phyloP scores from a whole-genome alignment of 768 basidiomycete genomes.

The Suillus brevipes region DNA sequence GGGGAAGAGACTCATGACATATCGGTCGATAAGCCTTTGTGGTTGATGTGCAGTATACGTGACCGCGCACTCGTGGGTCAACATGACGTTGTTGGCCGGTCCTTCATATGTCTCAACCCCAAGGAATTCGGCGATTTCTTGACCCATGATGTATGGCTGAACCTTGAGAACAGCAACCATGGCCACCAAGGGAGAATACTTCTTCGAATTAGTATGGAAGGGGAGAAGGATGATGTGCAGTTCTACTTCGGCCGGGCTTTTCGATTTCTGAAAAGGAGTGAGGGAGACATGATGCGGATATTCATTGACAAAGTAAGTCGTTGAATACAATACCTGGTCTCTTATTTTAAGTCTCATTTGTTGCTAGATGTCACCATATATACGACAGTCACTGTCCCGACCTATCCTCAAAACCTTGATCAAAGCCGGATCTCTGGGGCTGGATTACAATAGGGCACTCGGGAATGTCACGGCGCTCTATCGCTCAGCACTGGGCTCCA shows the following conservation, averaged over 20 bases:
- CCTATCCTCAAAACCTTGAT: conserved; percentile 74
- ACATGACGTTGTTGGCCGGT: conserved; percentile 88
- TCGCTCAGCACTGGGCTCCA: conserved; percentile 71
- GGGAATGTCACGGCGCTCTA: conserved; percentile 81
- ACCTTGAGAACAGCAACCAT: conserved; percentile 63
- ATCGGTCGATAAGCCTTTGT: conserved; percentile 89
- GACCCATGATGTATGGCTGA: conserved; percentile 90
- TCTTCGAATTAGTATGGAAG: conserved; percentile 94
- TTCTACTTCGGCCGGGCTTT: conserved; percentile 98
- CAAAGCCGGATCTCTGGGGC: conserved; percentile 51
- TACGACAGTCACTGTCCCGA: conserved; percentile 83
- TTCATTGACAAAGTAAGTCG: conserved; percentile 90
- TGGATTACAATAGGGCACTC: conserved; percentile 90
- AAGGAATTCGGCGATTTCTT: conserved; percentile 85
- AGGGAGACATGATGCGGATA: conserved; percentile 92
- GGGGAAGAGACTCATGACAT: conserved; percentile 98
- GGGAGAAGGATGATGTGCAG: conserved; percentile 96
- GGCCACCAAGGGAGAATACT: conserved; percentile 71
- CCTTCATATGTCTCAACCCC: conserved; percentile 91
- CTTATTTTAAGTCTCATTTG: not conserved
- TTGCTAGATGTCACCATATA: conserved; percentile 87
- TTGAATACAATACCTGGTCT: not conserved
- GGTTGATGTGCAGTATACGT: conserved; percentile 95
- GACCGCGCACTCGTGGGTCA: conserved; percentile 90
- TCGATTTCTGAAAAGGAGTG: conserved; percentile 87